These are phyloP conservation scores for Taphrina sp. DNA, from an alignment of 1,139 yeast species.

Conservation along the genomic window DNA sequence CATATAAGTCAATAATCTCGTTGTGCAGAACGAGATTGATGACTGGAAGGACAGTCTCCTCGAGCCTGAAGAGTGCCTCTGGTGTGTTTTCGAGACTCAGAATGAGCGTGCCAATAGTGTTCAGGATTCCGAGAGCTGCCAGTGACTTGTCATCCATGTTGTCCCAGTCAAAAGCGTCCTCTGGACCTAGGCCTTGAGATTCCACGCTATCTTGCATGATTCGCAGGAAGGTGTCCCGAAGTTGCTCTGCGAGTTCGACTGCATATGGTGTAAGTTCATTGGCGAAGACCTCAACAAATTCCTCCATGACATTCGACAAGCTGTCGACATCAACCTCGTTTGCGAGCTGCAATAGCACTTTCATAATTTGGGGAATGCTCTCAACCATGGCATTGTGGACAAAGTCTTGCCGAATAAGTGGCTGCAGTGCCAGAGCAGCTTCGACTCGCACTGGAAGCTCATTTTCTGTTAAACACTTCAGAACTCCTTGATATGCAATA, in stretches of 20 bases:
- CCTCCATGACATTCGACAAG: constrained; percentile 89
- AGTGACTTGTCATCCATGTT: constrained; percentile 70
- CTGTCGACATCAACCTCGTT: constrained; percentile 85
- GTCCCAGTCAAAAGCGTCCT: constrained; percentile 48
- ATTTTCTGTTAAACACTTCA: constrained; percentile 56
- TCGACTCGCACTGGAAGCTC: constrained; percentile 78
- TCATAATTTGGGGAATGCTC: constrained; percentile 79
- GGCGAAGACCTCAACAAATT: constrained; percentile 84
- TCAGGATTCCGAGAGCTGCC: constrained; percentile 83
- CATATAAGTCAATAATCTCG: constrained; percentile 48
- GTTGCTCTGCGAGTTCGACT: constrained; percentile 72
- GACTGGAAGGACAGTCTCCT: constrained; percentile 71
- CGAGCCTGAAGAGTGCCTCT: constrained; percentile 65
- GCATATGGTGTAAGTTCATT: constrained; percentile 94
- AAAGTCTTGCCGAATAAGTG: constrained; percentile 62
- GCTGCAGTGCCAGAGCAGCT: constrained; percentile 82
- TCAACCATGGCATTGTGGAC: constrained; percentile 67
- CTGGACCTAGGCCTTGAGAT: constrained; percentile 42
- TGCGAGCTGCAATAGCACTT: constrained; percentile 68
- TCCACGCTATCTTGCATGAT: constrained; percentile 67
- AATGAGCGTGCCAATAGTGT: constrained; percentile 83
- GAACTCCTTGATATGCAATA: constrained; percentile 63
- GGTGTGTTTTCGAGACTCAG: constrained; percentile 79
- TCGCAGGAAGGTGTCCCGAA: constrained; percentile 76
- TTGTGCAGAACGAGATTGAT: constrained; percentile 64